phyloP scores from a whole-genome alignment of 148 eudicot genomes.

The Vaccinium darrowii region DNA sequence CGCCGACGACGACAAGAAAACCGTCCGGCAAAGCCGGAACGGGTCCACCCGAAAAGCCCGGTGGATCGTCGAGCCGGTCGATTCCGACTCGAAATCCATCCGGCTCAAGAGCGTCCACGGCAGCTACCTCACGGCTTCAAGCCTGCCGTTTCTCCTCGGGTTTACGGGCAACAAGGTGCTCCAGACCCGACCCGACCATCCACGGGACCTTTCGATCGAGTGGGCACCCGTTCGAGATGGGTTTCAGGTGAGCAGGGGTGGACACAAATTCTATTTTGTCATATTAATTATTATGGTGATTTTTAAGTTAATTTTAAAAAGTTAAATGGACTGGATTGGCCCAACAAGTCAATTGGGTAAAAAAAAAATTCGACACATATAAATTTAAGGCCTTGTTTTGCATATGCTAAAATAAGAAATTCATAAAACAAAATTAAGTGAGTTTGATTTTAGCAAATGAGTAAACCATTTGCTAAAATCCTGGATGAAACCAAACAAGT shows the following conservation, averaged over 20 bases:
- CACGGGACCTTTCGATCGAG: slow-evolving; percentile 30
- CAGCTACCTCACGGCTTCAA: slow-evolving; percentile 60
- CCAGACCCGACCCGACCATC: slow-evolving; percentile 38
- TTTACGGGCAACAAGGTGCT: slow-evolving; percentile 60
- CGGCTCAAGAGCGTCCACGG: slow-evolving; percentile 50
- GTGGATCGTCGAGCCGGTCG: slow-evolving; percentile 65
- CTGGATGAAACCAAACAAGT: too few relatives aligned
- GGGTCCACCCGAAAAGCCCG: slow-evolving; percentile 42
- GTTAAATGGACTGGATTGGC: too few relatives aligned
- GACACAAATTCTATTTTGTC: too few relatives aligned
- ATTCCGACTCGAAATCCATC: slow-evolving; percentile 32
- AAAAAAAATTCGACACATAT: too few relatives aligned
- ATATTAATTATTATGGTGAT: too few relatives aligned
- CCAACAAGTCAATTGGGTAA: too few relatives aligned
- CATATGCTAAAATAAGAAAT: too few relatives aligned
- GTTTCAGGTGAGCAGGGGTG: slow-evolving; percentile 35
- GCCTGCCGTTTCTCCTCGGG: slow-evolving; percentile 55
- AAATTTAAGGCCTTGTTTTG: too few relatives aligned
- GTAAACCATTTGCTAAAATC: too few relatives aligned
- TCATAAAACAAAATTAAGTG: too few relatives aligned
- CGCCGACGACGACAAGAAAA: slow-evolving; percentile 54
- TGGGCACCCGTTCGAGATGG: slow-evolving; percentile 82
- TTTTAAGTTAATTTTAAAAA: too few relatives aligned
- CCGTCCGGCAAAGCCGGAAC: slow-evolving; percentile 61
- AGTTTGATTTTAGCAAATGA: too few relatives aligned